Evolutionary conservation across 805 yeast genomes (phyloP).

Genomic region (Aciculoconidium aculeatum): DNA sequence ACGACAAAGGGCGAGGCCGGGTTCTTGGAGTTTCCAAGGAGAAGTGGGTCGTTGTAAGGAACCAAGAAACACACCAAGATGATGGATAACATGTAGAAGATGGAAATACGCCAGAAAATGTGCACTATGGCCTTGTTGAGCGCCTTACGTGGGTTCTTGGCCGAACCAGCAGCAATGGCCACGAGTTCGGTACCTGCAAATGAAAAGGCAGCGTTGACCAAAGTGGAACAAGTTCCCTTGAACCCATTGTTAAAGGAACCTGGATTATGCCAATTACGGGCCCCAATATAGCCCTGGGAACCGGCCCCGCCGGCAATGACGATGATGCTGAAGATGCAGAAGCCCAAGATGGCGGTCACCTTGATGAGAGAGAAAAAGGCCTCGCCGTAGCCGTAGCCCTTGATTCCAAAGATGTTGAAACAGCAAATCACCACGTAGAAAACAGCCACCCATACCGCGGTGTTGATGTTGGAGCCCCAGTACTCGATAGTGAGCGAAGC

Average conservation of each 20-base stretch:
- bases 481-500: slow-evolving; percentile 17
- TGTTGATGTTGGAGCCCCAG: slow-evolving; percentile 17
- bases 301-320: slow-evolving; percentile 39
- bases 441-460: slow-evolving; percentile 22
- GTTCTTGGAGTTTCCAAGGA: slow-evolving; percentile 15
- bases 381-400: slow-evolving; percentile 24
- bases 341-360: slow-evolving; percentile 22
- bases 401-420: slow-evolving; percentile 22
- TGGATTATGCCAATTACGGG: slow-evolving; percentile 45
- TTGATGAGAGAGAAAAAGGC: slow-evolving; percentile 20
- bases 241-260: slow-evolving; percentile 51
- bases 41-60: slow-evolving; percentile 35
- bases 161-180: slow-evolving; percentile 53
- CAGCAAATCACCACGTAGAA: slow-evolving; percentile 17
- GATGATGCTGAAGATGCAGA: slow-evolving; percentile 26
- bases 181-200: slow-evolving; percentile 57
- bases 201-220: slow-evolving; percentile 53
- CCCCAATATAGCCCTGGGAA: slow-evolving; percentile 43
- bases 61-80: slow-evolving; percentile 48
- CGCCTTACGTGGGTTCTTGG: slow-evolving; percentile 46
- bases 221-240: slow-evolving; percentile 49
- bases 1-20: slow-evolving; percentile 37
- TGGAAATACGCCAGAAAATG: slow-evolving; percentile 47
- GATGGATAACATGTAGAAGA: slow-evolving; percentile 45
- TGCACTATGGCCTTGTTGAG: slow-evolving; percentile 51